A percentile compares a stretch with the other conserved stretches of the same genome.
These are phyloP conservation scores for Glycyrrhiza uralensis DNA, from an alignment of 306 rosid species.

Conservation along the genomic window DNA sequence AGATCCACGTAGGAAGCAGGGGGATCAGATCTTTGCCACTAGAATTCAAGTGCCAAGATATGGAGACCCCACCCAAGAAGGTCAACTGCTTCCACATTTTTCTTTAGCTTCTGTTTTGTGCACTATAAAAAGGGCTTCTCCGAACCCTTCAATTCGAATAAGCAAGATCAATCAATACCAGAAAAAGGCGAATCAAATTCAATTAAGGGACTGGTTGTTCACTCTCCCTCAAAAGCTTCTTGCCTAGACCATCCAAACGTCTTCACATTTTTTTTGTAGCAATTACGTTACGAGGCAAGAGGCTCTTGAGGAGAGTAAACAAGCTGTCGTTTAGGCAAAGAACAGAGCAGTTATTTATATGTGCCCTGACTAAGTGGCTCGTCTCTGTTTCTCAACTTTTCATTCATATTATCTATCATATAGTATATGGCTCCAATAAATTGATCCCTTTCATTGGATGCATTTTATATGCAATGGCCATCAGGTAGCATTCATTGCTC, in stretches of 20 bases:
- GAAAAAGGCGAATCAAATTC: background rate
- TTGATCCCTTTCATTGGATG: too few species aligned
- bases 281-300: background rate
- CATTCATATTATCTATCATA: too few species aligned
- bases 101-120: background rate
- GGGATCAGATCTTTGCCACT: conserved; percentile 6
- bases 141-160: background rate
- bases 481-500: conserved; percentile 14
- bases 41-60: conserved; percentile 14
- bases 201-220: conserved; percentile 21
- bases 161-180: background rate
- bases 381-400: too few species aligned
- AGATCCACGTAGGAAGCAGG: background rate
- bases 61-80: conserved; percentile 24
- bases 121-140: conserved; percentile 17
- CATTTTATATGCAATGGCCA: too few species aligned
- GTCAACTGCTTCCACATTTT: background rate
- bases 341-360: background rate
- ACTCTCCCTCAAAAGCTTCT: conserved; percentile 32
- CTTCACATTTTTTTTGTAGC: too few species aligned
- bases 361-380: background rate
- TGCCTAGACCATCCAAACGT: background rate
- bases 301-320: conserved; percentile 8
- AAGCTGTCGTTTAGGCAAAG: background rate
- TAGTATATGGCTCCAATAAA: background rate